A percentile compares a stretch with the other conserved stretches of the same genome.
Conservation (phyloP, 1,284 basidiomycete genomes). For the Ustilago cynodontis region DNA sequence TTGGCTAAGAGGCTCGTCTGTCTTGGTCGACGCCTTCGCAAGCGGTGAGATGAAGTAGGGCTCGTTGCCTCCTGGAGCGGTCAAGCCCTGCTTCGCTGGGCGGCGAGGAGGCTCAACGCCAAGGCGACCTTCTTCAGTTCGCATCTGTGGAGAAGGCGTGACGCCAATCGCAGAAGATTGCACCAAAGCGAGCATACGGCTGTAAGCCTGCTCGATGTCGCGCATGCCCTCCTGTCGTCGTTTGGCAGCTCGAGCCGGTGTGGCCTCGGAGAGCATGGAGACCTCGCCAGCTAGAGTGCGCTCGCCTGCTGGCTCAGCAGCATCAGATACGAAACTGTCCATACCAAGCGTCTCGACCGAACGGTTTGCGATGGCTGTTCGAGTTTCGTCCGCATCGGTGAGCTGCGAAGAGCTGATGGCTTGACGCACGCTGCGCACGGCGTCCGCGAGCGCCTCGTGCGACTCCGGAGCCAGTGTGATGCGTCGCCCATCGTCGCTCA, state of each 20-base stretch:
- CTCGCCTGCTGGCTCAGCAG: constrained; percentile 19
- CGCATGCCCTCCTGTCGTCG: constrained; percentile 52
- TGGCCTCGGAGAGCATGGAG: constrained; percentile 43
- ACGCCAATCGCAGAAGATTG: constrained; percentile 49
- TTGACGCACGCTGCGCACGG: constrained; percentile 46
- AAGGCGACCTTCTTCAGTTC: constrained; percentile 31
- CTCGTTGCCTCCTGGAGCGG: constrained; percentile 7
- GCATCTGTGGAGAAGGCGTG: constrained; percentile 51
- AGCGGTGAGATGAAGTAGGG: constrained; percentile 34
- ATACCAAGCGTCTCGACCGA: constrained; percentile 33
- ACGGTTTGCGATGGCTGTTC: constrained; percentile 16
- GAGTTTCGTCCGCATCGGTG: constrained; percentile 16
- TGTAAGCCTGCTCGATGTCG: constrained; percentile 52
- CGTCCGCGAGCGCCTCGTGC: constrained; percentile 52
- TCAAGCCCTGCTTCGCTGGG: constrained; percentile 25
- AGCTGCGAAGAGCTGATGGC: constrained; percentile 56
- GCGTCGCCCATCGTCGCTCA: constrained; percentile 41
- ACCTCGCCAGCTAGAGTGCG: constrained; percentile 19
- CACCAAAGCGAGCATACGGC: constrained; percentile 55
- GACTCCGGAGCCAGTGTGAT: constrained; percentile 50
- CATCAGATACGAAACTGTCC: constrained; percentile 36
- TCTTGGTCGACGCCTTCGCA: constrained; percentile 46
- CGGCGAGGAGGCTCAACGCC: constrained; percentile 37
- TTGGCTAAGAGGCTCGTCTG: constrained; percentile 41
- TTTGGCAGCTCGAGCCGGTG: constrained; percentile 43